These are phyloP conservation scores for Asterionellopsis glacialis DNA, from an alignment of 108 stramenopile genomes.

Conservation along the genomic window DNA sequence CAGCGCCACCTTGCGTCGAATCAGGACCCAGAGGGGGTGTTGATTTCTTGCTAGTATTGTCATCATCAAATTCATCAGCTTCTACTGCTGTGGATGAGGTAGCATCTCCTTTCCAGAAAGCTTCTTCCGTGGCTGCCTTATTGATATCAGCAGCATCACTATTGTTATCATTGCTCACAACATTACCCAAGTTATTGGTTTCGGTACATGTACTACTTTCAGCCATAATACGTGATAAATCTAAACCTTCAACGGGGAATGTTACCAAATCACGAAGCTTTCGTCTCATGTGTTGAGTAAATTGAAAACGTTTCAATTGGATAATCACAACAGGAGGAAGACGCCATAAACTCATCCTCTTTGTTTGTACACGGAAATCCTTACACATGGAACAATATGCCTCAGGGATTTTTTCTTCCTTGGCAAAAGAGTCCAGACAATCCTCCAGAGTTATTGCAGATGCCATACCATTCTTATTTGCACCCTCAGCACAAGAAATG, in stretches of 20 bases:
- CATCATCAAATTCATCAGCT: constrained; percentile 9
- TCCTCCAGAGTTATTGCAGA: constrained; percentile 78
- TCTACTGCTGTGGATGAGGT: not conserved
- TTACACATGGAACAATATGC: constrained; percentile 89
- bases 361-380: constrained; percentile 83
- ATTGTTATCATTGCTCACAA: not conserved
- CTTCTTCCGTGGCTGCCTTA: not conserved
- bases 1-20: constrained; percentile 22
- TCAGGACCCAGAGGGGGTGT: constrained; percentile 13
- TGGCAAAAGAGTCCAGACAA: constrained; percentile 81
- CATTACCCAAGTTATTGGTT: not conserved
- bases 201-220: constrained; percentile 21
- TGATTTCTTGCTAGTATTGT: not conserved
- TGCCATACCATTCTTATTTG: constrained; percentile 40
- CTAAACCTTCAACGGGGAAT: constrained; percentile 88
- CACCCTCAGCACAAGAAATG: constrained; percentile 43
- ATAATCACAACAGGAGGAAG: constrained; percentile 92
- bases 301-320: constrained; percentile 96
- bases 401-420: constrained; percentile 86
- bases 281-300: constrained; percentile 79
- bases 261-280: constrained; percentile 91
- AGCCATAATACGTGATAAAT: constrained; percentile 79
- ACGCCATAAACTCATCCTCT: constrained; percentile 88
- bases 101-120: not conserved
- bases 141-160: not conserved